These are phyloP conservation scores for Carex scoparia DNA, from an alignment of 176 grass and related monocot genomes.

Conservation along the genomic window DNA sequence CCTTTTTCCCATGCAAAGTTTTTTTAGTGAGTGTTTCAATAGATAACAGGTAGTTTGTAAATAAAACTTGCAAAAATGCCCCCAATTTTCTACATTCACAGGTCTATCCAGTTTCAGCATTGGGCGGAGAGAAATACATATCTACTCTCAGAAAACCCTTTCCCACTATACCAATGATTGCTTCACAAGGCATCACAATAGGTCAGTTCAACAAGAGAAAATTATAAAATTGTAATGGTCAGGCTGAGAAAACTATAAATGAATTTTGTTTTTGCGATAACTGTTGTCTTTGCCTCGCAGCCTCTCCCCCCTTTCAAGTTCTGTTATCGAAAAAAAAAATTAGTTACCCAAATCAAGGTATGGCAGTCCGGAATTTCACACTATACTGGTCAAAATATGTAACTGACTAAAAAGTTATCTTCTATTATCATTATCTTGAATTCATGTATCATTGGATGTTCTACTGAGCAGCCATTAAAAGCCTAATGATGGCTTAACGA, in stretches of 20 bases:
- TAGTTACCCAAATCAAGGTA: not conserved
- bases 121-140: conserved; percentile 75
- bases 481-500: not conserved
- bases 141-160: conserved; percentile 90
- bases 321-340: not conserved
- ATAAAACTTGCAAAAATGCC: not conserved
- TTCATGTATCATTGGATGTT: not conserved
- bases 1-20: conserved; percentile 17
- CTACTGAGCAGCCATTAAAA: not conserved
- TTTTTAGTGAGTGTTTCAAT: not conserved
- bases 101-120: conserved; percentile 80
- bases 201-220: conserved; percentile 27
- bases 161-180: conserved; percentile 65
- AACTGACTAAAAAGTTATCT: not conserved
- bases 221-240: not conserved
- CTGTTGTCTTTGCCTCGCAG: not conserved
- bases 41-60: not conserved
- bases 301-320: not conserved
- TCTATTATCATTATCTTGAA: not conserved
- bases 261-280: not conserved
- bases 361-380: not conserved
- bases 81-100: conserved; percentile 16
- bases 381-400: not conserved
- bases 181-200: conserved; percentile 81
- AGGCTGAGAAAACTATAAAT: not conserved